These are phyloP conservation scores for Suhomyces sp. DNA, from an alignment of 805 yeast genomes.

Conservation along the genomic window DNA sequence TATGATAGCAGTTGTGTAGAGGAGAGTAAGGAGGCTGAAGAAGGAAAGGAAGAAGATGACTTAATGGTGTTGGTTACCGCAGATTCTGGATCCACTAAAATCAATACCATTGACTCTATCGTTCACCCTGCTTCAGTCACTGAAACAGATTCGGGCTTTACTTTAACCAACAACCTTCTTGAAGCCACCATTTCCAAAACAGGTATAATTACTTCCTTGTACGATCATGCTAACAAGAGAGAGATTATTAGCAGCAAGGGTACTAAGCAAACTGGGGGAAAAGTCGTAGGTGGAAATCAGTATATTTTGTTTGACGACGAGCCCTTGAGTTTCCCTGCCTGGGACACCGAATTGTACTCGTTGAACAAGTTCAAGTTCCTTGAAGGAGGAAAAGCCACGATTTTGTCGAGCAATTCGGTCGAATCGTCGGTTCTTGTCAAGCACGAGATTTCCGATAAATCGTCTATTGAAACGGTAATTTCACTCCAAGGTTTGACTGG, in stretches of 20 bases:
- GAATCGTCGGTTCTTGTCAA: constrained; percentile 62
- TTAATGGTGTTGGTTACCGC: constrained; percentile 20
- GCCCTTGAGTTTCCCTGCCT: constrained; percentile 89
- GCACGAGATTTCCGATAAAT: constrained; percentile 54
- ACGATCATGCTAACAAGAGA: constrained; percentile 52
- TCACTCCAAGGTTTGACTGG: constrained; percentile 59
- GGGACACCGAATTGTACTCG: constrained; percentile 95
- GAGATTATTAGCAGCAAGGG: constrained; percentile 64
- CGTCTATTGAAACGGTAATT: constrained; percentile 63
- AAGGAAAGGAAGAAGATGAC: not conserved
- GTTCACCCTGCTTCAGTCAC: constrained; percentile 48
- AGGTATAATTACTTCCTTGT: constrained; percentile 60
- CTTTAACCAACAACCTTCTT: constrained; percentile 60
- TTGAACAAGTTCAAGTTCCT: constrained; percentile 63
- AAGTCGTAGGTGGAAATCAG: constrained; percentile 67
- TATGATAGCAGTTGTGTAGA: not conserved
- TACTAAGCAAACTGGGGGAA: constrained; percentile 44
- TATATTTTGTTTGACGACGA: constrained; percentile 82
- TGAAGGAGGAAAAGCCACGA: constrained; percentile 36
- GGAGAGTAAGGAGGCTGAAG: not conserved
- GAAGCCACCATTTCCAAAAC: constrained; percentile 50
- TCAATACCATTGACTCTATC: constrained; percentile 17
- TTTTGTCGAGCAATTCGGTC: constrained; percentile 51
- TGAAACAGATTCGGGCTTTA: constrained; percentile 42
- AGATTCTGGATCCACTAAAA: constrained; percentile 15